Percentiles rank a stretch among this genome's conserved stretches.
These are phyloP conservation scores for Cyclostephanos invisitatus DNA, from an alignment of 108 stramenopile species.

Conservation along the genomic window DNA sequence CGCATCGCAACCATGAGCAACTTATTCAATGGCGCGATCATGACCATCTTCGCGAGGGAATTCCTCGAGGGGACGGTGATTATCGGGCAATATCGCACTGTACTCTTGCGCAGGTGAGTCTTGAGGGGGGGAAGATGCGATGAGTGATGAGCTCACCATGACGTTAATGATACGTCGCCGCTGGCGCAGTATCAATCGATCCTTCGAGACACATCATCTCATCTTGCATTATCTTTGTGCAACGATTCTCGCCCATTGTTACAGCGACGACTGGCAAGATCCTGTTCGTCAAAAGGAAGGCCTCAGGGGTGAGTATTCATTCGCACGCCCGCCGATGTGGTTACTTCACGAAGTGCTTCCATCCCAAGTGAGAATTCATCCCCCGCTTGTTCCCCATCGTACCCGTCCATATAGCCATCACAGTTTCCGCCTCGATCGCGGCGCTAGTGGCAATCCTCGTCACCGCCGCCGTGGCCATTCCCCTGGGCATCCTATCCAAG, in stretches of 20 bases:
- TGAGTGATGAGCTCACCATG: background rate
- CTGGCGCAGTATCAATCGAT: background rate
- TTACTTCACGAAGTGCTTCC: background rate
- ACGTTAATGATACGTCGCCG: background rate
- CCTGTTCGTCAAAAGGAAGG: conserved; percentile 53
- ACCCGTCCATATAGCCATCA: conserved; percentile 53
- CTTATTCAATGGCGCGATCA: conserved; percentile 45
- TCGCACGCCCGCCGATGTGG: background rate
- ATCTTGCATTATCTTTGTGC: background rate
- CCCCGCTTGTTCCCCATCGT: background rate
- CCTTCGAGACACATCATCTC: background rate
- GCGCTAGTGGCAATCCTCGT: conserved; percentile 59
- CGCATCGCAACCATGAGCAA: conserved; percentile 22
- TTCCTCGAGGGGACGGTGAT: conserved; percentile 75
- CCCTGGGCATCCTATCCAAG: conserved; percentile 60
- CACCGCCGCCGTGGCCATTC: conserved; percentile 56
- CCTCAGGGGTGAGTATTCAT: background rate
- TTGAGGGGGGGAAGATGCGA: background rate
- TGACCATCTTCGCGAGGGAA: conserved; percentile 83
- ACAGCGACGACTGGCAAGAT: conserved; percentile 45
- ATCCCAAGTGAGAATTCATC: background rate
- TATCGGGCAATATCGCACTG: conserved; percentile 77
- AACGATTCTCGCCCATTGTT: background rate
- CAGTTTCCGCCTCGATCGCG: conserved; percentile 61
- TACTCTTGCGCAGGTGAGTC: conserved; percentile 48